phyloP scores from a whole-genome alignment of 306 rosid species.

The Potentilla sterilis region DNA sequence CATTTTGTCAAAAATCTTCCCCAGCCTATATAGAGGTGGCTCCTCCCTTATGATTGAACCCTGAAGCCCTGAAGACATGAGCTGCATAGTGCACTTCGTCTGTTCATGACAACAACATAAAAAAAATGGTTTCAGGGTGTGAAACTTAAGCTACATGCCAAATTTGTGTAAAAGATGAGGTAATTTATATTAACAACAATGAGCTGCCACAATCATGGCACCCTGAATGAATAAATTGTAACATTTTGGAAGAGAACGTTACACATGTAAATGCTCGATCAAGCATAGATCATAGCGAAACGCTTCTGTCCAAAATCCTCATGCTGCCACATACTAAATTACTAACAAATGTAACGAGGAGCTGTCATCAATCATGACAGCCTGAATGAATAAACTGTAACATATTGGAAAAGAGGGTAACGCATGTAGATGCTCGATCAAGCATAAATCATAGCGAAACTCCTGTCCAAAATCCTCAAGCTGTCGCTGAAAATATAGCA shows the following conservation, averaged over 20 bases:
- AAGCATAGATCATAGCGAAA: not conserved
- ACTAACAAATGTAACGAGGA: no score
- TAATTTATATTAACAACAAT: not conserved
- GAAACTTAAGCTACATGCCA: not conserved
- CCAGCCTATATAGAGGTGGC: not conserved
- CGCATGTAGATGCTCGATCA: not conserved
- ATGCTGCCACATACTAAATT: not conserved
- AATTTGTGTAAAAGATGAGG: not conserved
- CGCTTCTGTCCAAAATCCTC: not conserved
- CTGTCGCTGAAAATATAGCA: not conserved
- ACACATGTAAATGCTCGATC: not conserved
- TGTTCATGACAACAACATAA: not conserved
- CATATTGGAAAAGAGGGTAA: not conserved
- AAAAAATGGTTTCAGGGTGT: not conserved
- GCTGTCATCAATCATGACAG: not conserved
- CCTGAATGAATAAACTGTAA: not conserved
- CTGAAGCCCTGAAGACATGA: not conserved
- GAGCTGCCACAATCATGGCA: not conserved
- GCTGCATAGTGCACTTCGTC: not conserved
- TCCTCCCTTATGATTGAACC: not conserved
- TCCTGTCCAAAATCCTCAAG: not conserved
- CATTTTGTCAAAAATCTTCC: not conserved
- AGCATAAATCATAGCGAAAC: not conserved
- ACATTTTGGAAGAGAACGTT: not conserved
- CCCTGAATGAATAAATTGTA: not conserved